phyloP scores from a whole-genome alignment of 1,284 basidiomycete genomes.

The Tranzscheliella williamsii region DNA sequence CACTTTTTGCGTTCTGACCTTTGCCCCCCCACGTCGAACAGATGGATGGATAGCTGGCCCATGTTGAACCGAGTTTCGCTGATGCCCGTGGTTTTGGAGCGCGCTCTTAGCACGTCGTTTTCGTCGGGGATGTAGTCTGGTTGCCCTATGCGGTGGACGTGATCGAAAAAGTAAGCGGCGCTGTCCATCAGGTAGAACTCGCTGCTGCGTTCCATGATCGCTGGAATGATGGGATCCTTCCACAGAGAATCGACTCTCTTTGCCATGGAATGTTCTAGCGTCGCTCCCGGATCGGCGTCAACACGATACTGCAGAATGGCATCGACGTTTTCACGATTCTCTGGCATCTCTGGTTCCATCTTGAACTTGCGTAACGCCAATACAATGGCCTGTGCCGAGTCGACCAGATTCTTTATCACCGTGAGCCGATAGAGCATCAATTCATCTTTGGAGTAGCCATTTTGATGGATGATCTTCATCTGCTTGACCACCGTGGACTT shows the following conservation, averaged over 20 bases:
- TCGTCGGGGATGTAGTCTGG: conserved; percentile 83
- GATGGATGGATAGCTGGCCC: conserved; percentile 62
- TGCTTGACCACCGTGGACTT: conserved; percentile 97
- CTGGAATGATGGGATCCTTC: conserved; percentile 85
- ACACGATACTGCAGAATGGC: conserved; percentile 62
- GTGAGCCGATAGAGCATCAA: conserved; percentile 77
- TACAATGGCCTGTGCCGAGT: conserved; percentile 82
- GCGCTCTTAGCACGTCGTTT: conserved; percentile 82
- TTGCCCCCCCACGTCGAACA: conserved; percentile 59
- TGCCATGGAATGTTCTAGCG: conserved; percentile 65
- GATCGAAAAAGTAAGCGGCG: conserved; percentile 87
- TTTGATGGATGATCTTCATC: conserved; percentile 99
- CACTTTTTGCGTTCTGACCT: conserved; percentile 57
- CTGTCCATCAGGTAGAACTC: conserved; percentile 98
- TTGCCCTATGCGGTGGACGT: conserved; percentile 78
- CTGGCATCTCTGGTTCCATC: conserved; percentile 76
- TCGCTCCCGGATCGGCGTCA: conserved; percentile 55
- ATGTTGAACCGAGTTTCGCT: conserved; percentile 73
- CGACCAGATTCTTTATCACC: conserved; percentile 64
- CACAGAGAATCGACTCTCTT: conserved; percentile 80
- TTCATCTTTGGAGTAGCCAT: conserved; percentile 83
- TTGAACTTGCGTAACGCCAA: conserved; percentile 87
- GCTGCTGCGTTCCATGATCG: conserved; percentile 80
- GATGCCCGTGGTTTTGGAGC: conserved; percentile 90
- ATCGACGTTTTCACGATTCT: conserved; percentile 70